Evolutionary conservation across 495 filamentous ascomycete species (phyloP).

Genomic region (Aspergillus sparsus): DNA sequence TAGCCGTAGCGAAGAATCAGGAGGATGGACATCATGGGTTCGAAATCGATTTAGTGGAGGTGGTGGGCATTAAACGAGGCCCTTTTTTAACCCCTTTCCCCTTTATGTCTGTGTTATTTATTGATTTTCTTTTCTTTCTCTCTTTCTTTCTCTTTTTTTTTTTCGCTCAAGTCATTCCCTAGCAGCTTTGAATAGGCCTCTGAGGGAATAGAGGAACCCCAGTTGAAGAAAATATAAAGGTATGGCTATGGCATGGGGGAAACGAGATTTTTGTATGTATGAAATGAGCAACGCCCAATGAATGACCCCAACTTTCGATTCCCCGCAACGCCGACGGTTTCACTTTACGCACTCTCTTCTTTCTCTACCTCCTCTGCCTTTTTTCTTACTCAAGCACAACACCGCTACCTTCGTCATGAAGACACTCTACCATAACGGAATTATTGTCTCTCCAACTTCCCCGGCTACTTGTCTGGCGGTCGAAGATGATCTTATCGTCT

Average conservation of each 20-base stretch:
- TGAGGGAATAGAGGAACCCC: background rate
- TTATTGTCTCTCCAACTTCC: conserved; percentile 9
- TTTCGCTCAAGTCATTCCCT: background rate
- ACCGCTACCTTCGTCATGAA: conserved; percentile 16
- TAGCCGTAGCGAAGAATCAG: conserved; percentile 32
- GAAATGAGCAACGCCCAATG: conserved; percentile 3
- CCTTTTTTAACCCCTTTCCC: background rate
- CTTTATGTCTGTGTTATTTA: conserved; percentile 14
- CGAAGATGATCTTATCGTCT: conserved; percentile 33
- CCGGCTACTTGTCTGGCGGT: conserved; percentile 29
- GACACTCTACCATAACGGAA: conserved; percentile 23
- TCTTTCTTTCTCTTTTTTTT: background rate
- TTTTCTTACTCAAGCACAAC: background rate
- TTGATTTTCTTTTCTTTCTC: conserved; percentile 2
- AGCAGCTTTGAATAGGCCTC: background rate
- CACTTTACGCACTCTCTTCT: background rate
- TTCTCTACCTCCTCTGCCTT: background rate
- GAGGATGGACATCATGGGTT: conserved; percentile 41
- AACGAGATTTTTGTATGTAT: conserved; percentile 12
- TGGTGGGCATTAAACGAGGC: conserved; percentile 11
- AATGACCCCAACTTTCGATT: background rate
- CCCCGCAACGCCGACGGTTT: conserved; percentile 1
- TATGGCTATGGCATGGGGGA: conserved; percentile 13
- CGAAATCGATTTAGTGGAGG: conserved; percentile 41
- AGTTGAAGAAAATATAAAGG: background rate